Evolutionary conservation across 148 eudicot genomes (phyloP), one percentile per base, ranked within the genome.

Genomic region (Rhododendron ovatum): DNA sequence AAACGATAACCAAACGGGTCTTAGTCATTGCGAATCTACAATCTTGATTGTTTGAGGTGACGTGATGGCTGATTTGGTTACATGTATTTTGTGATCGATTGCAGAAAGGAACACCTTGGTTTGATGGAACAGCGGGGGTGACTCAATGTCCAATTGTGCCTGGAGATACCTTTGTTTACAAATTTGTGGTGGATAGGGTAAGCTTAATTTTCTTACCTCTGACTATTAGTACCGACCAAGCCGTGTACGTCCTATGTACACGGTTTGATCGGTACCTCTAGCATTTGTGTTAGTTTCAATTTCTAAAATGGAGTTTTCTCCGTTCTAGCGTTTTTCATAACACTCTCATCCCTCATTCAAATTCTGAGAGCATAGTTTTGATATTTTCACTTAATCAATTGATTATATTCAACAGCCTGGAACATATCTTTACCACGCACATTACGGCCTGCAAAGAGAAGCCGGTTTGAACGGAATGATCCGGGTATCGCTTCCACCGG

Each of bases 71-170:
- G 22, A 55, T 55, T 55, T 13, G 0, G 5, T 53, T 3, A 53
- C 17, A 53, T 55, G 61, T 17, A 55, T 55, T 59, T 65, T 65
- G 73, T 9, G 45, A 41, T 0, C 6, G 45, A 41, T 13, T 81
- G 76, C 90, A 96, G 98, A 88, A 88, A 82, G 98, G 95, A 74
- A 93, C 96, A 30, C 96, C 98, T 0, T 95, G 98, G 98, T 82
- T 82, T 55, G 99, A 96, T 88, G 99, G 99, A 83, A 90, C 92
- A 0, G 98, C 90, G 86, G 95, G 94, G 3, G 99, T 96, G 30
- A 92, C 93, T 0, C 99, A 96, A 65, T 96, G 99, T 88, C 96
- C 99, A 1, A 88, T 93, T 59, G 41, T 91, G 45, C 94, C 99
- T 93, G 96, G 26, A 65, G 98, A 95, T 80, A 96, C 93, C 17